Evolutionary conservation across 192 early-diverging fungal genomes (phyloP), one percentile per base, ranked within the genome.

Genomic region (Dimargaris verticillata): DNA sequence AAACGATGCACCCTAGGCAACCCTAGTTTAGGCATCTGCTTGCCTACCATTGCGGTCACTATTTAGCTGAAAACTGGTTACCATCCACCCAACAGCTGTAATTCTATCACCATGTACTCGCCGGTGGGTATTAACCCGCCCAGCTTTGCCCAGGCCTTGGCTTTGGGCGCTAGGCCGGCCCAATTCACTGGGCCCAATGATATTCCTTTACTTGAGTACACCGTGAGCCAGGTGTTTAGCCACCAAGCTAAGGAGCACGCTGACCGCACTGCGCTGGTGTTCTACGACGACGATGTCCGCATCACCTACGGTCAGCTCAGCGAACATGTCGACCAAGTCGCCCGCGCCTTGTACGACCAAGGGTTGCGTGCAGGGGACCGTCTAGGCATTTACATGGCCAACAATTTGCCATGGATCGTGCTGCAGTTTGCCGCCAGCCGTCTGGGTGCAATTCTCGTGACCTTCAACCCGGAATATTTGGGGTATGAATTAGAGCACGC

Each of bases 371-470:
- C 69, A 49, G 76, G 73, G 6, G 76, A 78, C 60, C 63, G 76
- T 5, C 54, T 78, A 44, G 76, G 76, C 3, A 65, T 78, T 15
- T 78, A 64, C 64, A 72, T 72, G 70, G 74, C 74, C 20, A 78
- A 78, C 63, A 72, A 71, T 57, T 68, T 63, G 28, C 74, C 66
- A 5, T 78, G 74, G 74, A 62, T 68, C 3, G 68, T 72, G 14
- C 38, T 73, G 10, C 76, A 78, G 59, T 78, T 76, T 47, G 76
- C 76, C 18, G 76, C 76, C 6, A 69, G 70, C 20, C 70, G 73
- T 54, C 62, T 68, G 14, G 76, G 76, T 5, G 70, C 72, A 38
- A 74, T 78, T 64, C 66, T 78, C 13, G 74, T 72, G 14, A 72
- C 74, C 20, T 63, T 78, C 46, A 78, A 78, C 42, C 76, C 76